A percentile compares a stretch with the other conserved stretches of the same genome.
phyloP scores from a whole-genome alignment of 2,329 filamentous ascomycete species.

The Trichophyton benhamiae region DNA sequence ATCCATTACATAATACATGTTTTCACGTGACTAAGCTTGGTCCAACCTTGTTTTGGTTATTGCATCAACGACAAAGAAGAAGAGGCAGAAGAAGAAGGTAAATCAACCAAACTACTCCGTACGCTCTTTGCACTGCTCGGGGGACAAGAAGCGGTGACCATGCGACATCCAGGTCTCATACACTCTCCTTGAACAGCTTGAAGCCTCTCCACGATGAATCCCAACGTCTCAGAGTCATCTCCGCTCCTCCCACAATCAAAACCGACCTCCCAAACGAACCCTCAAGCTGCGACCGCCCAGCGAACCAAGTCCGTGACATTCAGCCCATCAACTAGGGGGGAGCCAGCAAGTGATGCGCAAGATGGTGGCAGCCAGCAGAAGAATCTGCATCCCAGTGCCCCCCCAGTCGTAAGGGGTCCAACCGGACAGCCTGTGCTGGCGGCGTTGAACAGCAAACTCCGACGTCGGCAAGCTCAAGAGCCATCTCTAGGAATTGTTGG shows the following conservation, averaged over 20 bases:
- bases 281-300: conserved; percentile 25
- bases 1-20: no score
- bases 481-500: conserved; percentile 20
- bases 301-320: conserved; percentile 36
- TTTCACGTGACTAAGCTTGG: no score
- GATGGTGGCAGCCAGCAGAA: conserved; percentile 31
- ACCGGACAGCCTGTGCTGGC: conserved; percentile 53
- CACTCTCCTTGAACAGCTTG: neutral
- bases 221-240: conserved; percentile 10
- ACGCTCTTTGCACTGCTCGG: neutral
- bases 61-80: neutral
- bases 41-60: neutral
- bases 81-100: neutral
- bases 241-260: conserved; percentile 8
- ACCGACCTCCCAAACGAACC: conserved; percentile 21
- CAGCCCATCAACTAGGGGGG: conserved; percentile 36
- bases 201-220: neutral
- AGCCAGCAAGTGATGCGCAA: conserved; percentile 31
- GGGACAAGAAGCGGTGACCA: neutral
- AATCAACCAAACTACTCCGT: neutral
- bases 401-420: conserved; percentile 22
- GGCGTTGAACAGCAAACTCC: conserved; percentile 74
- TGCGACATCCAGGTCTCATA: neutral
- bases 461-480: conserved; percentile 73
- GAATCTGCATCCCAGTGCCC: conserved; percentile 29